These are phyloP conservation scores for Ligustrum vulgare DNA, from an alignment of 257 asterid species.

Conservation along the genomic window DNA sequence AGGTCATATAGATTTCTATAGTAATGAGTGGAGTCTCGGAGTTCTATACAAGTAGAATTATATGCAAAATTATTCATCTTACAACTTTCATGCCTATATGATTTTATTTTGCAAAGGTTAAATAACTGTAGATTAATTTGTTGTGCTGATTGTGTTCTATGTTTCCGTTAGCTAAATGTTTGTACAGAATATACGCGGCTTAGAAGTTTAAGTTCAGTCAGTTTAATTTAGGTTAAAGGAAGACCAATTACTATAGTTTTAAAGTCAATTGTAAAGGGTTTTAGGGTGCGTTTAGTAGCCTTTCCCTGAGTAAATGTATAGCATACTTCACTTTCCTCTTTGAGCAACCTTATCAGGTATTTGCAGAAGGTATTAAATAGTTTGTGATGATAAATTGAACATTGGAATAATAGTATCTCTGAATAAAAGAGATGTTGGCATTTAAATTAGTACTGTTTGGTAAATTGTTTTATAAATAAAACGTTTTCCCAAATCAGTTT, in stretches of 20 bases:
- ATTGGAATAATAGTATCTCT: background rate
- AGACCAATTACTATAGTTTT: background rate
- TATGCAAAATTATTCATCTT: too few species aligned
- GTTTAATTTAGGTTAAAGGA: background rate
- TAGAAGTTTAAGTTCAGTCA: background rate
- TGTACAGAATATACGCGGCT: background rate
- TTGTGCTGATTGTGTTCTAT: too few species aligned
- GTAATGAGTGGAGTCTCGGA: background rate
- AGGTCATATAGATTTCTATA: background rate
- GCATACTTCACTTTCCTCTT: background rate
- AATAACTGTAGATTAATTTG: too few species aligned
- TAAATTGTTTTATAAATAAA: too few species aligned
- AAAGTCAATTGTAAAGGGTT: background rate
- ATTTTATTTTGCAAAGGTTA: too few species aligned
- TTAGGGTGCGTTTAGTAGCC: background rate
- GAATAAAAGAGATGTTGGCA: background rate
- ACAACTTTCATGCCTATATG: background rate
- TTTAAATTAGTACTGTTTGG: too few species aligned
- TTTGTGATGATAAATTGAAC: background rate
- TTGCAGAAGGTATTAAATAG: background rate
- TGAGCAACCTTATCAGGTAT: background rate
- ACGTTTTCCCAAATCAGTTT: too few species aligned
- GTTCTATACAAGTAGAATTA: background rate
- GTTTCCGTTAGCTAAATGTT: background rate
- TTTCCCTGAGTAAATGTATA: background rate